Percentiles rank a stretch among this genome's conserved stretches.
Evolutionary conservation across 2,329 filamentous ascomycete species (phyloP).

Genomic region (Nigrograna mackinnonii): DNA sequence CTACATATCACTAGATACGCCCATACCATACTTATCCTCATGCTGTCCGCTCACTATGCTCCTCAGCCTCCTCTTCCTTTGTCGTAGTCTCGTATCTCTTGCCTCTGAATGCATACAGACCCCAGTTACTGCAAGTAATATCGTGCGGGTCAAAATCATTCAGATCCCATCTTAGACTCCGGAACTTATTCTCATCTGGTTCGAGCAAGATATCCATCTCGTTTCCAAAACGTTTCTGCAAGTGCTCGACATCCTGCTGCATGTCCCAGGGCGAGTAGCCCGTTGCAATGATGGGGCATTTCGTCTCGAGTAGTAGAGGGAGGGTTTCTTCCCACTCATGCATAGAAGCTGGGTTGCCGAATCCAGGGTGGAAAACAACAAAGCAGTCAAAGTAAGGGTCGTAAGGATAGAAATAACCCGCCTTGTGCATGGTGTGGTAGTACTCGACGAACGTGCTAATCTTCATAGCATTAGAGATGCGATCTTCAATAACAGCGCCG

Average conservation of each 20-base stretch:
- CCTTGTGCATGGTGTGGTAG: slow-evolving; percentile 93
- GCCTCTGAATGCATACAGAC: slow-evolving; percentile 93
- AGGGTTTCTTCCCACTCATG: slow-evolving; percentile 94
- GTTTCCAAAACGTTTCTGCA: slow-evolving; percentile 79
- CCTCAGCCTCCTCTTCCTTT: slow-evolving; percentile 49
- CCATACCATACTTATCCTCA: slow-evolving; percentile 7
- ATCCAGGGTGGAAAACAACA: slow-evolving; percentile 92
- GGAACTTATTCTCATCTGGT: slow-evolving; percentile 91
- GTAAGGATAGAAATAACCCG: slow-evolving; percentile 88
- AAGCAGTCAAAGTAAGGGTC: slow-evolving; percentile 99
- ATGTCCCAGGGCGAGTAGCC: slow-evolving; percentile 97
- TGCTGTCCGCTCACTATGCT: slow-evolving; percentile 36
- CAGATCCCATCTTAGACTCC: slow-evolving; percentile 93
- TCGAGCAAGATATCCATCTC: slow-evolving; percentile 92
- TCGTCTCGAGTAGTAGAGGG: slow-evolving; percentile 89
- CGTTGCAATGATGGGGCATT: slow-evolving; percentile 90
- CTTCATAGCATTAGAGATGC: slow-evolving; percentile 86
- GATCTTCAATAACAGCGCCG: slow-evolving; percentile 90
- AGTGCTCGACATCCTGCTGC: slow-evolving; percentile 89
- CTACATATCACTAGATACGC: no score
- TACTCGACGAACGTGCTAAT: slow-evolving; percentile 98
- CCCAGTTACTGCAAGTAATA: slow-evolving; percentile 95
- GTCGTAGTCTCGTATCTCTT: slow-evolving; percentile 82
- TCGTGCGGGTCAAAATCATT: slow-evolving; percentile 96
- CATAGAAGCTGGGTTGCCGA: slow-evolving; percentile 90